Base-by-base conservation (phyloP, 169 alveolate species). In the Theileria sp. region DNA sequence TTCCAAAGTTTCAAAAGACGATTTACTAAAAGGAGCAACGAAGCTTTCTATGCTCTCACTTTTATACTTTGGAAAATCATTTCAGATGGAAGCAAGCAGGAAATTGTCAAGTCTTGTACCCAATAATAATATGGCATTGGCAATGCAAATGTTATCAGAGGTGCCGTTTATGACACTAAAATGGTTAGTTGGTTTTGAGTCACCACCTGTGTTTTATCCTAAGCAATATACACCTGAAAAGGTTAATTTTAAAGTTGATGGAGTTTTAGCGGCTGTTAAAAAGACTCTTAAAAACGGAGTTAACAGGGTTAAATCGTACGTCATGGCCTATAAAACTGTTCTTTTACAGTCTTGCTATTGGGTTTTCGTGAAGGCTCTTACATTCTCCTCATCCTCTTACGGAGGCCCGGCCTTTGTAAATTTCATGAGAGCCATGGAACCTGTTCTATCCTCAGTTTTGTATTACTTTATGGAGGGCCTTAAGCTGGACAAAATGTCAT, bases 341-440 rank as follows among this genome's bases (percentile, higher is more conserved):
- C 49, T 85, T 51, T 79, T 82, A 67, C 94, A 91, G 75, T 78
- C 93, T 69, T 88, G 78, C 36, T 77, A 72, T 50, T 76, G 80
- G 73, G 77, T 92, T 28, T 58, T 80, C 75, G 54, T 85, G 26
- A 92, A 86, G 67, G 26, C 67, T 56, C 84, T 91, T 51, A 87
- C 94, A 13, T 93, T 84, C 23, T 83, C 89, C 26, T 93, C 92
- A 12, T 74, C 80, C 81, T 86, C 88, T 6, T 91, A 89, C 15
- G 94, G 94, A 25, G 92, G 90, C 50, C 72, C 84, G 49, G 77
- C 90, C 44, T 86, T 86, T 67, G 93, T 81, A 23, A 92, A 90
- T 19, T 87, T 92, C 69, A 3, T 64, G 72, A 89, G 81, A 83
- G 90, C 95, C 21, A 75, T 73, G 21, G 87, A 87, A 21, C 95